These are phyloP conservation scores for Leucosporidium yakuticum DNA, from an alignment of 768 basidiomycete genomes.

Conservation along the genomic window DNA sequence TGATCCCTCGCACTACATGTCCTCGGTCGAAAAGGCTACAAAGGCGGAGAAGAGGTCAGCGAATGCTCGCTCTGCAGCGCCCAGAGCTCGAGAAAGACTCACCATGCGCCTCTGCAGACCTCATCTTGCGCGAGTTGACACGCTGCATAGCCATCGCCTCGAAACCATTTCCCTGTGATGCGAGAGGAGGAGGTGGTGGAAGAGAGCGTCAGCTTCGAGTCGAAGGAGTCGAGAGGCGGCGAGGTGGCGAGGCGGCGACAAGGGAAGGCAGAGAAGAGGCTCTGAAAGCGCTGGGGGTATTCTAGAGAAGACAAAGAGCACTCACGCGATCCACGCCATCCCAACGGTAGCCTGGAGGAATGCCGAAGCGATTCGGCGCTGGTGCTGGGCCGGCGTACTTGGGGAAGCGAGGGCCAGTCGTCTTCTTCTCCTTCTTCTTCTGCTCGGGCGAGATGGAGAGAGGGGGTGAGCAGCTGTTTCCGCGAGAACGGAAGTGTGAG, in stretches of 20 bases:
- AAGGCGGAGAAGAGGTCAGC: no score
- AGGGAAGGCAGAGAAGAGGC: not conserved
- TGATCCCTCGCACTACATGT: no score
- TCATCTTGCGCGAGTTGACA: slow-evolving; percentile 66
- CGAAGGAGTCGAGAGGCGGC: not conserved
- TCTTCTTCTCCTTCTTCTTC: slow-evolving; percentile 59
- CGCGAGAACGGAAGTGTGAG: not conserved
- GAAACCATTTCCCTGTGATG: slow-evolving; percentile 68
- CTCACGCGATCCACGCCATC: slow-evolving; percentile 77
- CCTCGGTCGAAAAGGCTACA: no score
- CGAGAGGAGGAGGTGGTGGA: not conserved
- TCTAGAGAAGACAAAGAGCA: no score
- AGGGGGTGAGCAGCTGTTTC: not conserved
- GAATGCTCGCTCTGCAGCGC: no score
- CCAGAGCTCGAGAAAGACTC: slow-evolving; percentile 45
- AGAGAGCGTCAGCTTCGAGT: no score
- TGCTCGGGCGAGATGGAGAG: slow-evolving; percentile 27
- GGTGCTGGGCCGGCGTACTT: slow-evolving; percentile 81
- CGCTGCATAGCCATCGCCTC: slow-evolving; percentile 87
- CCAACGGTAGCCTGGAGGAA: slow-evolving; percentile 93
- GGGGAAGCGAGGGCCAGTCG: slow-evolving; percentile 71
- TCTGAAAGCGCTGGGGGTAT: no score
- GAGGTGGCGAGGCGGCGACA: no score
- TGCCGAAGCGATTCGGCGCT: slow-evolving; percentile 90
- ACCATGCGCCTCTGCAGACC: slow-evolving; percentile 63